phyloP scores from a whole-genome alignment of 2,329 filamentous ascomycete species.

The Penicillium sp. region DNA sequence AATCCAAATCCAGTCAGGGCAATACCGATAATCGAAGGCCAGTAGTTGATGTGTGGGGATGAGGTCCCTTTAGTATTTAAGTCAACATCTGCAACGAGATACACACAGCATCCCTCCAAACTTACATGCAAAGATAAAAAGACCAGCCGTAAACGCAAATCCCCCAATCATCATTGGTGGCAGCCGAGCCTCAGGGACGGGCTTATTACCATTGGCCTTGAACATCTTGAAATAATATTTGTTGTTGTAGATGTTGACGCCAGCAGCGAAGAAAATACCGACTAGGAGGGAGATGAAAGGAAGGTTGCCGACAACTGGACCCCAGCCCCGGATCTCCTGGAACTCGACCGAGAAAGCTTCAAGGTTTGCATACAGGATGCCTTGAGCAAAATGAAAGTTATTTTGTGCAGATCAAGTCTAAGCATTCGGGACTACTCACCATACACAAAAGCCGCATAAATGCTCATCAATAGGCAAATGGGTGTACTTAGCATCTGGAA shows the following conservation, averaged over 20 bases:
- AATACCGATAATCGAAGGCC: conserved; percentile 44
- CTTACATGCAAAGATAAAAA: conserved; percentile 50
- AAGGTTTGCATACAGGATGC: conserved; percentile 27
- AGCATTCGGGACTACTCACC: conserved; percentile 14
- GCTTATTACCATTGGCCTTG: conserved; percentile 23
- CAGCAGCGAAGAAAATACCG: conserved; percentile 37
- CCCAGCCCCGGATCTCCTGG: conserved; percentile 36
- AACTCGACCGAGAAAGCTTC: conserved; percentile 27
- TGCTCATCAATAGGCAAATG: not conserved
- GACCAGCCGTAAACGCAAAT: conserved; percentile 39
- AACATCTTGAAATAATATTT: conserved; percentile 31
- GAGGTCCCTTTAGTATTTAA: not conserved
- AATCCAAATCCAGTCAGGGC: conserved; percentile 36
- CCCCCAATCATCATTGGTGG: conserved; percentile 43
- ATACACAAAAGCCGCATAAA: conserved; percentile 35
- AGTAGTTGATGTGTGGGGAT: conserved; percentile 36
- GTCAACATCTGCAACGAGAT: not conserved
- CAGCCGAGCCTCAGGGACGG: conserved; percentile 42
- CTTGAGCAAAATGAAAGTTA: conserved; percentile 23
- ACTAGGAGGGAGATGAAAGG: conserved; percentile 41
- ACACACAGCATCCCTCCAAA: not conserved
- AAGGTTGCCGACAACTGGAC: conserved; percentile 35
- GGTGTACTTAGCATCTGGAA: not conserved
- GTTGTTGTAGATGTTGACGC: conserved; percentile 39
- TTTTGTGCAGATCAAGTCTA: conserved; percentile 18